Evolutionary conservation across 352 stramenopile species (phyloP).

Genomic region (Thraustochytrium striatum): DNA sequence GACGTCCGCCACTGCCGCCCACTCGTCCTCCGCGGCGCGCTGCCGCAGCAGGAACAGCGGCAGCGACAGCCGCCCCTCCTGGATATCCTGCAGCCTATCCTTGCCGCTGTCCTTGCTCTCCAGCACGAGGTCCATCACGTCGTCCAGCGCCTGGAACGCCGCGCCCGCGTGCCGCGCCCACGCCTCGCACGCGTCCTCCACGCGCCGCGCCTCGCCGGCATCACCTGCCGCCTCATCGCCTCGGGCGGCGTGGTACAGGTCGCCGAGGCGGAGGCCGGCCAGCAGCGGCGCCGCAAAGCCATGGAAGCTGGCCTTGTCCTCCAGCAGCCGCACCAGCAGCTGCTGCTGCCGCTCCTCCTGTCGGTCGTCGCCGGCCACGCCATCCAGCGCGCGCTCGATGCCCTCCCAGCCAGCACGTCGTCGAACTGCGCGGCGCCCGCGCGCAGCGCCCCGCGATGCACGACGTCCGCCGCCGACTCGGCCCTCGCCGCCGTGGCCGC

Average conservation of each 20-base stretch:
- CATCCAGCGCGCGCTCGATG: background rate
- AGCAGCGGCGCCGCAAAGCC: conserved; percentile 43
- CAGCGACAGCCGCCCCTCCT: conserved; percentile 37
- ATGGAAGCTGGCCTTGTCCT: conserved; percentile 37
- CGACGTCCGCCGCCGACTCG: conserved; percentile 1
- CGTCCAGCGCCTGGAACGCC: conserved; percentile 36
- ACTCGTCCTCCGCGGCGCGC: background rate
- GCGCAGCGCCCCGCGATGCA: conserved; percentile 24
- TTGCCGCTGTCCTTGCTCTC: conserved; percentile 40
- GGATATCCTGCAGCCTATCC: conserved; percentile 37
- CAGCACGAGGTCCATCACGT: conserved; percentile 40
- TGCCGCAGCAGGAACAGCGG: conserved; percentile 43
- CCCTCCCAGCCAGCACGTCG: conserved; percentile 46
- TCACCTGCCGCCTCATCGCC: background rate
- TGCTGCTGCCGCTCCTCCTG: background rate
- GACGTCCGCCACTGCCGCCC: background rate
- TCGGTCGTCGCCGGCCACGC: background rate
- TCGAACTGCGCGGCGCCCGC: conserved; percentile 48
- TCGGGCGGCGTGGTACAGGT: background rate
- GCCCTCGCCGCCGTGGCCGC: too few species aligned
- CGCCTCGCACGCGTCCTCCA: background rate
- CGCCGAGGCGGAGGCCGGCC: conserved; percentile 34
- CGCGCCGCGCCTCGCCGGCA: background rate
- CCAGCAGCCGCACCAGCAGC: conserved; percentile 11
- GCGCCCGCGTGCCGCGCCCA: conserved; percentile 35